Percentiles rank a stretch among this genome's conserved stretches.
These are phyloP conservation scores for Colletotrichum lindemuthianum DNA, from an alignment of 2,329 filamentous ascomycete genomes.

Conservation along the genomic window DNA sequence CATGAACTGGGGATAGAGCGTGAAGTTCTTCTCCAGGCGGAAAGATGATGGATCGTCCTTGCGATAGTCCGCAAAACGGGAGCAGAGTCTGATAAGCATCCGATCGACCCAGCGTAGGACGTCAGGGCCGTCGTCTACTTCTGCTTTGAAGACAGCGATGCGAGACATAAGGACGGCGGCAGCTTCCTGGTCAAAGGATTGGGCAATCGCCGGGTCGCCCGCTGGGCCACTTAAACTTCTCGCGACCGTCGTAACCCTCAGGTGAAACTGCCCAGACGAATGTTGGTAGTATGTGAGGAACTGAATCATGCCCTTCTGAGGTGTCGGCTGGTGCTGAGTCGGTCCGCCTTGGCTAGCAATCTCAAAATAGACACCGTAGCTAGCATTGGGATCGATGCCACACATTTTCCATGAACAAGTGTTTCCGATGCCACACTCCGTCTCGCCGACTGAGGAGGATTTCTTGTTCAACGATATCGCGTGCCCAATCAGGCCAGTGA, in stretches of 20 bases:
- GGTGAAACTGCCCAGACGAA: slow-evolving; percentile 93
- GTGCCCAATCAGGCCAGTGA: slow-evolving; percentile 96
- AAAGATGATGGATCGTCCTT: slow-evolving; percentile 99
- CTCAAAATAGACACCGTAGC: slow-evolving; percentile 97
- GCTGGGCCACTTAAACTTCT: slow-evolving; percentile 92
- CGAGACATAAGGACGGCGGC: slow-evolving; percentile 98
- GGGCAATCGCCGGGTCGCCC: slow-evolving; percentile 92
- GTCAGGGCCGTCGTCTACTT: slow-evolving; percentile 98
- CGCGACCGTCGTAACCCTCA: slow-evolving; percentile 93
- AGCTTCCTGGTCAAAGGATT: slow-evolving; percentile 98
- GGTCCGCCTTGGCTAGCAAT: slow-evolving; percentile 94
- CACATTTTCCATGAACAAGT: slow-evolving; percentile 99
- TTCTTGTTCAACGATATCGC: slow-evolving; percentile 98
- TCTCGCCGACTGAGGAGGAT: slow-evolving; percentile 95
- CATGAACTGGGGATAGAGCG: slow-evolving; percentile 99
- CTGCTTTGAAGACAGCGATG: slow-evolving; percentile 98
- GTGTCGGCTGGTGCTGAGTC: slow-evolving; percentile 83
- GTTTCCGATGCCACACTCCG: slow-evolving; percentile 97
- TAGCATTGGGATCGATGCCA: slow-evolving; percentile 91
- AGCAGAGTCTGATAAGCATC: slow-evolving; percentile 97
- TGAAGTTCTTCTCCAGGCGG: slow-evolving; percentile 98
- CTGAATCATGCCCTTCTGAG: slow-evolving; percentile 95
- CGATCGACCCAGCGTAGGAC: slow-evolving; percentile 97
- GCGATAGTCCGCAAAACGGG: slow-evolving; percentile 95
- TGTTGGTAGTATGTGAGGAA: slow-evolving; percentile 99